A percentile compares a stretch with the other conserved stretches of the same genome.
phyloP scores from a whole-genome alignment of 495 filamentous ascomycete species.

The Lophium mytilinum region DNA sequence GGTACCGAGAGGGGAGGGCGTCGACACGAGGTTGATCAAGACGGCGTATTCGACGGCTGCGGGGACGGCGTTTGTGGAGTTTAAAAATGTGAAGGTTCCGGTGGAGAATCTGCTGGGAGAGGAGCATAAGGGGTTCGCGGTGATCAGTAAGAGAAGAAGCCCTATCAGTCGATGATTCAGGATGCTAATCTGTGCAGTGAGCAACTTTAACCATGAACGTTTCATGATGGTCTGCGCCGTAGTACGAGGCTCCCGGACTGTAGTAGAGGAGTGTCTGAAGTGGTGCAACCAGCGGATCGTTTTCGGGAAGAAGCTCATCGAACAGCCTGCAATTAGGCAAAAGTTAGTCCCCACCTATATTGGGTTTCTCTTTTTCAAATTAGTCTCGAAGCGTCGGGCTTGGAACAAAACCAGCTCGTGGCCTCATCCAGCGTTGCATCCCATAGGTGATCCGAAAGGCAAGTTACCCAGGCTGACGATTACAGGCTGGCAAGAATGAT shows the following conservation, averaged over 20 bases:
- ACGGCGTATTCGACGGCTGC: constrained; percentile 76
- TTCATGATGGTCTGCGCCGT: constrained; percentile 47
- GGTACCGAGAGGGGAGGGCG: constrained; percentile 59
- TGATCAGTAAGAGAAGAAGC: constrained; percentile 46
- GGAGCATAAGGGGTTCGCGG: constrained; percentile 80
- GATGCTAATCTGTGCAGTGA: not conserved
- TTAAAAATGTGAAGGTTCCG: constrained; percentile 81
- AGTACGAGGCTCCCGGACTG: constrained; percentile 54
- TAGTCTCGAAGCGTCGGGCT: too few relatives aligned
- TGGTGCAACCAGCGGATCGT: constrained; percentile 88
- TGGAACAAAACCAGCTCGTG: too few relatives aligned
- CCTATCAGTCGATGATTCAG: constrained; percentile 36
- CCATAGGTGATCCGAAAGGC: too few relatives aligned
- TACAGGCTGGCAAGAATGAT: constrained; percentile 75
- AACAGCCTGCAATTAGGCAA: constrained; percentile 78
- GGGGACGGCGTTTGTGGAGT: constrained; percentile 73
- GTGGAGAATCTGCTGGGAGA: constrained; percentile 69
- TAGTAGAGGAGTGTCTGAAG: constrained; percentile 81
- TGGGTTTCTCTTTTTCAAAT: not conserved
- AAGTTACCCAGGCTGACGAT: not conserved
- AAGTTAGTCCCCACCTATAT: constrained; percentile 42
- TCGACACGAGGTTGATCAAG: constrained; percentile 76
- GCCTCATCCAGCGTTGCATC: too few relatives aligned
- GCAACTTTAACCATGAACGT: constrained; percentile 29
- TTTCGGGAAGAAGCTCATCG: constrained; percentile 70